Evolutionary conservation across 176 grass and related monocot genomes (phyloP), one percentile per base, ranked within the genome.

Genomic region (Guadua angustifolia): DNA sequence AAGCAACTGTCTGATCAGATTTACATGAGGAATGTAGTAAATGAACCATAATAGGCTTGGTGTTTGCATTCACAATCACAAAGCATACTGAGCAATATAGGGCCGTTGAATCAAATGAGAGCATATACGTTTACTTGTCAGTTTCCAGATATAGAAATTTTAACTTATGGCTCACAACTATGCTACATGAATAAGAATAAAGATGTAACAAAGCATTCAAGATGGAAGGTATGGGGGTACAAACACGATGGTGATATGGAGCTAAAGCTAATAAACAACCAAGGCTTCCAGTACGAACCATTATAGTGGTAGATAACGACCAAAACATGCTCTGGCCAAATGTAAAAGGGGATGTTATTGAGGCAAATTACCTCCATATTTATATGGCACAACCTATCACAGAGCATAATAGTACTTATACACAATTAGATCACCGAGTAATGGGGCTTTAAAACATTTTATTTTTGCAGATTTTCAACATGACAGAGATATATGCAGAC

Each of bases 401-500:
- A 36, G 15, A 12, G 32, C 26, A 17, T 59, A 71, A 13, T 6
- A 85, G 38, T 17, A 61, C 61, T 9, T 22, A 19, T 60, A 26
- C 15, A 80, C 29, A 74, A 43, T 40, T 39, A 42, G n/a, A 89
- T 44, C 60, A 90, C n/a, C 65, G 59, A 51, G 69, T 72, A 72
- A 39, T 72, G 72, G 12, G 33, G 4, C 18, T 62, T 52, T 43
- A 68, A 25, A 45, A 10, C 24, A 40, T 38, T 85, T 63, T 52
- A 68, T 79, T 22, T 82, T 71, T 47, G 15, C 83, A 95, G 93
- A 77, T 69, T 53, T 84, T 95, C 33, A 95, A 95, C 69, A 83
- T 91, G 87, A 90, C 93, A 69, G 93, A 95, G 51, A 95, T 92
- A 69, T 92, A 92, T 43, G 78, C 68, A 17, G 90, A 92, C 58